Evolutionary conservation across 768 basidiomycete species (phyloP), one percentile per base, ranked within the genome.

Genomic region (Russula foetens): DNA sequence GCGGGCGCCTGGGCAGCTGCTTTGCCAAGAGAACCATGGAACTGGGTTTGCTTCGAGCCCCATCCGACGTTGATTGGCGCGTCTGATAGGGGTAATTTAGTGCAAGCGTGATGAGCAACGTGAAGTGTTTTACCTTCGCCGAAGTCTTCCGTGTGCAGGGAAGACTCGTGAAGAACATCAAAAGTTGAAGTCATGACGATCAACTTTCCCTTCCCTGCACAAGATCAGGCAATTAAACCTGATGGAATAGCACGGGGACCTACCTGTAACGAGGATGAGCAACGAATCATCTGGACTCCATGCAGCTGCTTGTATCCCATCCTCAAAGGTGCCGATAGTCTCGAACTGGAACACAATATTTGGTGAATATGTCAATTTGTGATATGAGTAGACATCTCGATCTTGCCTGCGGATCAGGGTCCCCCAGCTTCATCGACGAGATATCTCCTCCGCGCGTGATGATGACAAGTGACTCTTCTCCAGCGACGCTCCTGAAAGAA

Each of bases 41-140:
- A 99, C 69, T 99, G 97, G 0, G 97, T 98, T 70, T 90, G 81
- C 69, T 95, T 96, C 2, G 90, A 90, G 43, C 97, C 97, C 97
- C 97, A 99, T 17, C 97, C 97, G 60, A 98, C 92, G 67, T 95
- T 92, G 68, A 98, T 92, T 2, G 90, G 91, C 26, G 86, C 83
- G 70, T 93, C 93, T 92, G 28, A 66, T 5, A 35, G 35, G 59
- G 64, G 31, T 21, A 15, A 19, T n/a, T 31, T 19, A 45, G 43
- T 24, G 56, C 26, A 11, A n/a, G n/a, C 2, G 15, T 14, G 15
- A 29, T 8, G 17, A 47, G 7, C 17, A 7, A 8, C 4, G 2
- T 11, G 28, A n/a, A 28, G 6, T 11, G 23, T 12, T 2, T 56
- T 55, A 86, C 91, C 92, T 80, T 95, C 87, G 41, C 96, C 97